phyloP scores from a whole-genome alignment of 768 basidiomycete species.

The Kwoniella dejecticola region DNA sequence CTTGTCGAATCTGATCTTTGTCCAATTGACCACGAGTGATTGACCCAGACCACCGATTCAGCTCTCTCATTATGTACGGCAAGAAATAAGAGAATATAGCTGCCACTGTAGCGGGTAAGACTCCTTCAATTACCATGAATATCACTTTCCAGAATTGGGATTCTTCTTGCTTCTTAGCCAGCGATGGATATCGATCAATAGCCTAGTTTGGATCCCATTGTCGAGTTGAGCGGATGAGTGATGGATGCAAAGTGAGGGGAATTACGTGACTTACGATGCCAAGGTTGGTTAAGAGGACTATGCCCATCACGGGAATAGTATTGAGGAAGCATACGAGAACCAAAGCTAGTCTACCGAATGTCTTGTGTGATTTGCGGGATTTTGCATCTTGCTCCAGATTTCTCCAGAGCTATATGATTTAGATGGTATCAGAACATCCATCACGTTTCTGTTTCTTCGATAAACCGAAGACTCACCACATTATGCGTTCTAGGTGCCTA shows the following conservation, averaged over 20 bases:
- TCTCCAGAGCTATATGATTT: slow-evolving; percentile 32
- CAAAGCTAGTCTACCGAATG: slow-evolving; percentile 28
- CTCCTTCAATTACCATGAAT: slow-evolving; percentile 35
- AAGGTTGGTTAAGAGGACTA: slow-evolving; percentile 41
- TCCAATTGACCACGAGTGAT: slow-evolving; percentile 42
- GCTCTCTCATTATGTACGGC: slow-evolving; percentile 38
- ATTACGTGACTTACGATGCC: slow-evolving; percentile 35
- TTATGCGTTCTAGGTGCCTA: slow-evolving; percentile 30
- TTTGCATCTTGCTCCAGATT: slow-evolving; percentile 39
- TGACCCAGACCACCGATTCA: slow-evolving; percentile 42
- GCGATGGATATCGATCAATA: slow-evolving; percentile 14
- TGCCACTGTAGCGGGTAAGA: slow-evolving; percentile 35
- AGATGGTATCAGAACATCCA: too few species aligned
- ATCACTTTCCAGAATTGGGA: slow-evolving; percentile 27
- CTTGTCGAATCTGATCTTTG: slow-evolving; percentile 37
- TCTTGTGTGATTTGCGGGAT: slow-evolving; percentile 18
- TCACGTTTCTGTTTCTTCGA: neutral
- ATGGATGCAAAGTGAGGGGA: too few species aligned
- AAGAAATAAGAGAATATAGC: slow-evolving; percentile 40
- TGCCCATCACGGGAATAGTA: slow-evolving; percentile 43
- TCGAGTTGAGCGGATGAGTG: too few species aligned
- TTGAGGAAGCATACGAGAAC: slow-evolving; percentile 37
- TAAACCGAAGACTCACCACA: slow-evolving; percentile 20
- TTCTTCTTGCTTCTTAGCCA: slow-evolving; percentile 26
- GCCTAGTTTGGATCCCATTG: slow-evolving; percentile 20